Evolutionary conservation across 2,329 filamentous ascomycete species (phyloP).

Genomic region (Trichoderma sp.): DNA sequence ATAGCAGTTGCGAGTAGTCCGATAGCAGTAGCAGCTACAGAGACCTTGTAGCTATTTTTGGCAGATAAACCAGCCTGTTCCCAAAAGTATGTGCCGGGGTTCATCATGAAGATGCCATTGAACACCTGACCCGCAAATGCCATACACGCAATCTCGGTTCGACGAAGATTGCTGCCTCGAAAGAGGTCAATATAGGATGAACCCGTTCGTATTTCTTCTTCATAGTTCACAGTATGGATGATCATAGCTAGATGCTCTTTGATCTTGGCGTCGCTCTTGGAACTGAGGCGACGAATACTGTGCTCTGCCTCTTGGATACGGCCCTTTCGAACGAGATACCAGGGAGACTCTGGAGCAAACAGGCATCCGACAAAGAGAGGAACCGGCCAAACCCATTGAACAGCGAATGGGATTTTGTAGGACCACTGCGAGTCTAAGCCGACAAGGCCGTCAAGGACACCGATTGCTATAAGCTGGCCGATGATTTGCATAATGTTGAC

Average conservation of each 20-base stretch:
- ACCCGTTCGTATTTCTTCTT: constrained; percentile 34
- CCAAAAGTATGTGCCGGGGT: constrained; percentile 14
- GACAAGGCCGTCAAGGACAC: constrained; percentile 27
- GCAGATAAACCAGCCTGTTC: constrained; percentile 7
- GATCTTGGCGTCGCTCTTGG: background rate
- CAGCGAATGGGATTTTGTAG: constrained; percentile 45
- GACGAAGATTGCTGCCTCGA: constrained; percentile 41
- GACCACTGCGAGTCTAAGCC: constrained; percentile 39
- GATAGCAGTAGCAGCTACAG: constrained; percentile 7
- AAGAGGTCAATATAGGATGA: constrained; percentile 44
- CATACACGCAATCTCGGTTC: constrained; percentile 47
- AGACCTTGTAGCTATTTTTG: constrained; percentile 13
- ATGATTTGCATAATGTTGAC: constrained; percentile 47
- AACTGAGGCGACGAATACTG: constrained; percentile 3
- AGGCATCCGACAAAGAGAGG: constrained; percentile 38
- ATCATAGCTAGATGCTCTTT: constrained; percentile 37
- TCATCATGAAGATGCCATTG: constrained; percentile 14
- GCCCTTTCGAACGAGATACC: constrained; percentile 14
- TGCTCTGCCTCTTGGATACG: background rate
- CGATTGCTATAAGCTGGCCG: constrained; percentile 44
- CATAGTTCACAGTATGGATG: constrained; percentile 40
- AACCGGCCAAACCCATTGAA: constrained; percentile 49
- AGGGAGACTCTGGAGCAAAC: constrained; percentile 41
- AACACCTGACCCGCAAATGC: constrained; percentile 10
- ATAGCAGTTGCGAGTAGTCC: constrained; percentile 38